Conservation (phyloP, 148 eudicot genomes). For the Nepenthes gracilis region DNA sequence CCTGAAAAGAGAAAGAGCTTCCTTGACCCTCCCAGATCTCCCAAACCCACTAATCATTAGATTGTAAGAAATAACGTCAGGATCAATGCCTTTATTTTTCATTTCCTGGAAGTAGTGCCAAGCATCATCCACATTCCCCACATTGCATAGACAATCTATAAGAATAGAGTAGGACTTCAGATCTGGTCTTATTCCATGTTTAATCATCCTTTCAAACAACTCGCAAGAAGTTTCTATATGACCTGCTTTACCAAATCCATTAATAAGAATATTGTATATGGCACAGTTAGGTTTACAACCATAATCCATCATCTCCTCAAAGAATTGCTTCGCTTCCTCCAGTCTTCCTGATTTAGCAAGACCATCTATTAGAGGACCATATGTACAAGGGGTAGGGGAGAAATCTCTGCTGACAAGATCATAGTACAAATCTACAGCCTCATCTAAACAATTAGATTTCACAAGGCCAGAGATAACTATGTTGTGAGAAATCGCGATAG, state of each 20-base stretch:
- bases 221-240: slow-evolving; percentile 56
- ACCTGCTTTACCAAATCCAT: slow-evolving; percentile 90
- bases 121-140: slow-evolving; percentile 59
- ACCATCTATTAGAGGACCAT: slow-evolving; percentile 89
- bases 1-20: slow-evolving; percentile 52
- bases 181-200: slow-evolving; percentile 84
- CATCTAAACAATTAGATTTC: slow-evolving; percentile 48
- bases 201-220: slow-evolving; percentile 61
- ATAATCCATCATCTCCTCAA: slow-evolving; percentile 68
- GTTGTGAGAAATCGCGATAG: slow-evolving; percentile 66
- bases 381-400: slow-evolving; percentile 81
- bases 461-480: slow-evolving; percentile 79
- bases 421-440: slow-evolving; percentile 71
- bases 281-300: slow-evolving; percentile 84
- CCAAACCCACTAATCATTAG: slow-evolving; percentile 89
- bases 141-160: slow-evolving; percentile 65
- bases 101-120: slow-evolving; percentile 62
- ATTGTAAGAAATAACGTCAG: slow-evolving; percentile 74
- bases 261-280: slow-evolving; percentile 81
- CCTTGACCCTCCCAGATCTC: slow-evolving; percentile 38
- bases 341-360: slow-evolving; percentile 63
- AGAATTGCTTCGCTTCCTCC: slow-evolving; percentile 66
- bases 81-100: slow-evolving; percentile 64
- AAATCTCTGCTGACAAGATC: slow-evolving; percentile 74
- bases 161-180: slow-evolving; percentile 81